Evolutionary conservation across 345 rosid genomes (phyloP).

Genomic region (Carallia brachiata): DNA sequence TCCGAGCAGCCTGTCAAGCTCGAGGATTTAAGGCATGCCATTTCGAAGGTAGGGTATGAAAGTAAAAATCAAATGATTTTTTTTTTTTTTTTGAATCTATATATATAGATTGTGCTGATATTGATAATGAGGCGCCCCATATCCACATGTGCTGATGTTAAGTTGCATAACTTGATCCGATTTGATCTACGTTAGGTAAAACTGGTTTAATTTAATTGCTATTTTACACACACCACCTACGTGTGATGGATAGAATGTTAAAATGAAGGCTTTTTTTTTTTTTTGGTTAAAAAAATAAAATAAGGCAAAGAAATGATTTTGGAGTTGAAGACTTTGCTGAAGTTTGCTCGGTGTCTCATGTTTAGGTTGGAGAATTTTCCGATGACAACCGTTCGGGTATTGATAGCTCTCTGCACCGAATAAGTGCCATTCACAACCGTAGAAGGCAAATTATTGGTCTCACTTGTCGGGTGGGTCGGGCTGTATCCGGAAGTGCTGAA

Average conservation of each 20-base stretch:
- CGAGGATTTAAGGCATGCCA: slow-evolving; percentile 76
- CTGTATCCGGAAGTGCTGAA: slow-evolving; percentile 85
- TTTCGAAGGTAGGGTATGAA: slow-evolving; percentile 53
- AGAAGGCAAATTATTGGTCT: slow-evolving; percentile 84
- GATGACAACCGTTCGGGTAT: slow-evolving; percentile 96
- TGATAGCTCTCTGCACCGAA: slow-evolving; percentile 83
- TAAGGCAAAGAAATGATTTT: background rate
- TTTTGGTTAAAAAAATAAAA: background rate
- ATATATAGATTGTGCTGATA: too few species aligned
- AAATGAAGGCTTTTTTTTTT: background rate
- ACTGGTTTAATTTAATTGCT: too few species aligned
- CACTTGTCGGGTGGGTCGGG: slow-evolving; percentile 96
- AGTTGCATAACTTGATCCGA: too few species aligned
- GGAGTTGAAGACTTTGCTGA: slow-evolving; percentile 12
- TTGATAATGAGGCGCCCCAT: too few species aligned
- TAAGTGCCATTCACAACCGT: slow-evolving; percentile 93
- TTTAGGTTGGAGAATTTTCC: slow-evolving; percentile 89
- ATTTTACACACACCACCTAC: too few species aligned
- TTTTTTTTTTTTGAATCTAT: too few species aligned
- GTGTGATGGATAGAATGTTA: background rate
- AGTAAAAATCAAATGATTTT: too few species aligned
- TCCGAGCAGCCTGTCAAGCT: slow-evolving; percentile 59
- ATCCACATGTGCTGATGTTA: too few species aligned
- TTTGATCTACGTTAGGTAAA: too few species aligned
- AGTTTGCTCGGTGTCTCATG: slow-evolving; percentile 17